A percentile compares a stretch with the other conserved stretches of the same genome.
phyloP scores from a whole-genome alignment of 768 basidiomycete species.

The Psilocybe azurescens region DNA sequence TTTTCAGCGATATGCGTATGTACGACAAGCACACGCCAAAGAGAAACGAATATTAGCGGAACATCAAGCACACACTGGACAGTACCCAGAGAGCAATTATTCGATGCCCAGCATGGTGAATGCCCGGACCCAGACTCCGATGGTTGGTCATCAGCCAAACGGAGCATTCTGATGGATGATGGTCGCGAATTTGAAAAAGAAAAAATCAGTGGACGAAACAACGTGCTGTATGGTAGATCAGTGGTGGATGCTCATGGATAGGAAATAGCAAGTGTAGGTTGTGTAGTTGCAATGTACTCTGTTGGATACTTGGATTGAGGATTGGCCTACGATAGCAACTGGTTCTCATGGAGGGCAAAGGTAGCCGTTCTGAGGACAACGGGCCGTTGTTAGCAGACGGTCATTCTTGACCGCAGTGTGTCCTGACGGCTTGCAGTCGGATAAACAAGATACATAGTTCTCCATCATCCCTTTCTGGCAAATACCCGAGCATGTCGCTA shows the following conservation, averaged over 20 bases:
- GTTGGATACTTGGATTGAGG: not conserved
- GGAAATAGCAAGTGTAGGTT: constrained; percentile 1
- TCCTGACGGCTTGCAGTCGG: constrained; percentile 21
- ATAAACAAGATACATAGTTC: constrained; percentile 8
- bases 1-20: constrained; percentile 89
- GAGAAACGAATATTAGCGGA: constrained; percentile 41
- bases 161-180: constrained; percentile 21
- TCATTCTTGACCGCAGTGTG: constrained; percentile 24
- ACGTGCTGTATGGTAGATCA: not conserved
- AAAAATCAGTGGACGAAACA: not conserved
- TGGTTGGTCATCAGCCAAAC: constrained; percentile 24
- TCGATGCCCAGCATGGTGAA: constrained; percentile 21
- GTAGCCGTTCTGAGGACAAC: constrained; percentile 15
- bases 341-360: constrained; percentile 23
- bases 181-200: constrained; percentile 8
- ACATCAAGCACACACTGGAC: constrained; percentile 18
- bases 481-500: constrained; percentile 25
- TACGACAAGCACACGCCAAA: constrained; percentile 76
- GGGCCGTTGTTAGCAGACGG: constrained; percentile 20
- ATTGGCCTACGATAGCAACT: not conserved
- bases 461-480: constrained; percentile 13
- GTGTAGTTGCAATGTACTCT: constrained; percentile 8
- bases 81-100: constrained; percentile 10
- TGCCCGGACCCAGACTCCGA: constrained; percentile 37
- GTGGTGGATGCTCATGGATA: not conserved